phyloP scores from a whole-genome alignment of 2,329 filamentous ascomycete genomes.

The Fusarium avenaceum region DNA sequence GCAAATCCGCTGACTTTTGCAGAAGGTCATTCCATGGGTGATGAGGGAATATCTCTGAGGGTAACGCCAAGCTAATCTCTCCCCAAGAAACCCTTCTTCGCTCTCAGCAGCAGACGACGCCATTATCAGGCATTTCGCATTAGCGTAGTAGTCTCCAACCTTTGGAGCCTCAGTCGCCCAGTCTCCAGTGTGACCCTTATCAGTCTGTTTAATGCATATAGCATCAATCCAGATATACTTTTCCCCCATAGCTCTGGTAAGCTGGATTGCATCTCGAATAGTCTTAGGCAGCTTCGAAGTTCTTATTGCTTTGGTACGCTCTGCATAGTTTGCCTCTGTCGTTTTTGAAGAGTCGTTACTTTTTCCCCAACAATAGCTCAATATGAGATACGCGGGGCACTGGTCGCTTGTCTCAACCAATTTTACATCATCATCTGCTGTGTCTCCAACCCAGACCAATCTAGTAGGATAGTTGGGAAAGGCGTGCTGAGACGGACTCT shows the following conservation, averaged over 20 bases:
- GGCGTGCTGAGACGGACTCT: too few relatives aligned
- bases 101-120: background rate
- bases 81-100: background rate
- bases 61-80: background rate
- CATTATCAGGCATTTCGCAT: background rate
- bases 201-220: too few relatives aligned
- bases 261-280: background rate
- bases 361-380: conserved; percentile 8
- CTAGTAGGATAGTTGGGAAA: background rate
- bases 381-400: background rate
- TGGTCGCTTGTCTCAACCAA: background rate
- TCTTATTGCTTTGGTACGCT: background rate
- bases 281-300: background rate
- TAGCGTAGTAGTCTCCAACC: conserved; percentile 1
- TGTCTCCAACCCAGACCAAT: background rate
- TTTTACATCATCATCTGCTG: background rate
- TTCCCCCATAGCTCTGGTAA: background rate
- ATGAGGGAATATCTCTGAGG: background rate
- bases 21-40: background rate
- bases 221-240: conserved; percentile 3
- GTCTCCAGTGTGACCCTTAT: background rate
- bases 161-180: background rate
- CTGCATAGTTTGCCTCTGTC: background rate
- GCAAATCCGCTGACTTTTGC: background rate
- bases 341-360: background rate